Evolutionary conservation across 2,329 filamentous ascomycete species (phyloP).

Genomic region (Neopestalotiopsis sp.): DNA sequence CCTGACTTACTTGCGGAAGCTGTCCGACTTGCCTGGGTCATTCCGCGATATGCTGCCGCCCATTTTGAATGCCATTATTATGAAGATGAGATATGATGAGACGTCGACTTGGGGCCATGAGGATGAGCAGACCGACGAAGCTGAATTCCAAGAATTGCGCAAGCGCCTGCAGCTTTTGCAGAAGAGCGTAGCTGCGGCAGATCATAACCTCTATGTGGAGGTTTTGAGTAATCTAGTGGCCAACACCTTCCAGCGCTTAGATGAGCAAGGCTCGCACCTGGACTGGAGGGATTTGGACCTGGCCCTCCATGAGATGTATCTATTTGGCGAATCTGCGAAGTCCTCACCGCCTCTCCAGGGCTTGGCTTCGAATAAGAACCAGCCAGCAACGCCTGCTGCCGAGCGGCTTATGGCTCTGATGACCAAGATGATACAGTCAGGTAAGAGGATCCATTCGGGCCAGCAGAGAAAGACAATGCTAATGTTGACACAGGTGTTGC

Average conservation of each 20-base stretch:
- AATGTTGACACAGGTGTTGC: constrained; percentile 67
- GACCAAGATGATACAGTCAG: constrained; percentile 91
- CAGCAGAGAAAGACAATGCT: constrained; percentile 28
- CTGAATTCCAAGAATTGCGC: constrained; percentile 93
- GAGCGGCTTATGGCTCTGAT: constrained; percentile 90
- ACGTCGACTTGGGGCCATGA: constrained; percentile 92
- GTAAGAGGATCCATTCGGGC: constrained; percentile 55
- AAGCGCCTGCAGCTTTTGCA: constrained; percentile 90
- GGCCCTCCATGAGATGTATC: constrained; percentile 91
- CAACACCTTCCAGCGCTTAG: constrained; percentile 81
- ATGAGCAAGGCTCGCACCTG: constrained; percentile 74
- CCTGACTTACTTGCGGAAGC: constrained; percentile 86
- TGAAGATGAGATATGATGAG: constrained; percentile 97
- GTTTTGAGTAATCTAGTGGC: constrained; percentile 88
- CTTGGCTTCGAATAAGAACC: constrained; percentile 80
- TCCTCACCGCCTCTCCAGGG: constrained; percentile 88
- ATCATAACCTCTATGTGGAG: constrained; percentile 87
- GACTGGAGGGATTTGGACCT: constrained; percentile 96
- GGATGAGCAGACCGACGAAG: constrained; percentile 94
- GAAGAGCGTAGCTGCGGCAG: constrained; percentile 88
- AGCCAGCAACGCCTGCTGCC: constrained; percentile 75
- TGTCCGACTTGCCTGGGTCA: constrained; percentile 72
- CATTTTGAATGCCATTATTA: constrained; percentile 88
- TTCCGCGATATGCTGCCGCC: constrained; percentile 85
- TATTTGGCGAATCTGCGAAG: constrained; percentile 81